Conservation (phyloP, 2,329 filamentous ascomycete species). For the Emmonsia crescens region DNA sequence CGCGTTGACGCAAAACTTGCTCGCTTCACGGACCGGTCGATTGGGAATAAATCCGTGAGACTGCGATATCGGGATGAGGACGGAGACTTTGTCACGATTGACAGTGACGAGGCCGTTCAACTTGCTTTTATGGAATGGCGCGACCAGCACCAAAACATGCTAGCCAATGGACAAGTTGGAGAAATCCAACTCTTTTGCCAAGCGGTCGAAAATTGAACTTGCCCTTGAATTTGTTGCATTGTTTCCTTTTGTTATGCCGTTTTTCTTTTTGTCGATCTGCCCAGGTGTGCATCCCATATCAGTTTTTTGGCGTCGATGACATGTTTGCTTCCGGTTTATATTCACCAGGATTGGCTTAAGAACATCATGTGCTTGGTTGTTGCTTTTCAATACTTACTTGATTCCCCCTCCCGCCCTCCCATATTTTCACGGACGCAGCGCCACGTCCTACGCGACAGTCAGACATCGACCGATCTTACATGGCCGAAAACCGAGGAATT, state of each 20-base stretch:
- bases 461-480: not conserved
- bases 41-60: constrained; percentile 70
- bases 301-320: constrained; percentile 18
- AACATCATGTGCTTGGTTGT: constrained; percentile 9
- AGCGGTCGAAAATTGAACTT: constrained; percentile 32
- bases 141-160: constrained; percentile 55
- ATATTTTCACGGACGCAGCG: not conserved
- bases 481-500: not conserved
- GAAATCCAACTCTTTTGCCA: constrained; percentile 83
- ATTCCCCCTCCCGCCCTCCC: not conserved
- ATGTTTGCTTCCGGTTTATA: constrained; percentile 15
- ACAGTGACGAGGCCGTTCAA: constrained; percentile 91
- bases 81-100: constrained; percentile 83
- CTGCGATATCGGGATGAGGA: constrained; percentile 88
- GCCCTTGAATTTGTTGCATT: constrained; percentile 10
- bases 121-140: constrained; percentile 93
- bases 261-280: constrained; percentile 7
- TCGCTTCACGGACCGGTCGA: constrained; percentile 72
- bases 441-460: not conserved
- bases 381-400: constrained; percentile 6
- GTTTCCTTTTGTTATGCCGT: constrained; percentile 7
- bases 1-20: constrained; percentile 92
- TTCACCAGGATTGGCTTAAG: constrained; percentile 21
- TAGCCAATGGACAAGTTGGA: constrained; percentile 59
- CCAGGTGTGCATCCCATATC: constrained; percentile 13